Percentiles rank a stretch among this genome's conserved stretches.
These are phyloP conservation scores for Russula olivacea DNA, from an alignment of 768 basidiomycete species.

Conservation along the genomic window DNA sequence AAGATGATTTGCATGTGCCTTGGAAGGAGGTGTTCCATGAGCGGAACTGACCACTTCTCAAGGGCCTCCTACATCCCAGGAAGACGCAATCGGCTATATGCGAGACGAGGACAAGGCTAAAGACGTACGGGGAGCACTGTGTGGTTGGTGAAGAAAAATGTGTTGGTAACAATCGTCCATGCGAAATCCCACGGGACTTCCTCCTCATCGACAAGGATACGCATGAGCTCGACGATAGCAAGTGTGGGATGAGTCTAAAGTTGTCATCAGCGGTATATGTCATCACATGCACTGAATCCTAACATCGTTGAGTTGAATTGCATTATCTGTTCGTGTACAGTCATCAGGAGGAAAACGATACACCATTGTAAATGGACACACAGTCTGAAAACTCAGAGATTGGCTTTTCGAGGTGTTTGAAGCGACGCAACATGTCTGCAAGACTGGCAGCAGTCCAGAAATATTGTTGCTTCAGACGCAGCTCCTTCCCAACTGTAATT, in stretches of 20 bases:
- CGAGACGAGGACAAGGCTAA: background rate
- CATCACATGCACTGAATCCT: constrained; percentile 24
- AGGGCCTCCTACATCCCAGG: constrained; percentile 55
- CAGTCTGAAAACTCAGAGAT: constrained; percentile 80
- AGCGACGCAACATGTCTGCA: constrained; percentile 85
- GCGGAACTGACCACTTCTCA: constrained; percentile 88
- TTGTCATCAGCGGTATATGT: background rate
- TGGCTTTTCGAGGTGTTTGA: constrained; percentile 82
- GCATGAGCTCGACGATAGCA: constrained; percentile 92
- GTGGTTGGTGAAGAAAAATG: constrained; percentile 95
- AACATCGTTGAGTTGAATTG: constrained; percentile 94
- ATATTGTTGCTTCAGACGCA: constrained; percentile 94
- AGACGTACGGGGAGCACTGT: constrained; percentile 77
- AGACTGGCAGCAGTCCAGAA: constrained; percentile 90
- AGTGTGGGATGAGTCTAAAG: constrained; percentile 87
- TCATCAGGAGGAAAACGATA: background rate
- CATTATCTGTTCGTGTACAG: constrained; percentile 48
- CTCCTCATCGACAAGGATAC: constrained; percentile 88
- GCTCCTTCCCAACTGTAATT: constrained; percentile 69
- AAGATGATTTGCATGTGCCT: constrained; percentile 91
- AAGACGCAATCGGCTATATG: background rate
- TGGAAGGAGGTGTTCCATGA: constrained; percentile 81
- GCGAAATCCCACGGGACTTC: constrained; percentile 76
- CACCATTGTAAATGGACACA: constrained; percentile 32
- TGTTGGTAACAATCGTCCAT: constrained; percentile 84